phyloP scores from a whole-genome alignment of 352 stramenopile genomes.

The Elongisporangium senticosum region DNA sequence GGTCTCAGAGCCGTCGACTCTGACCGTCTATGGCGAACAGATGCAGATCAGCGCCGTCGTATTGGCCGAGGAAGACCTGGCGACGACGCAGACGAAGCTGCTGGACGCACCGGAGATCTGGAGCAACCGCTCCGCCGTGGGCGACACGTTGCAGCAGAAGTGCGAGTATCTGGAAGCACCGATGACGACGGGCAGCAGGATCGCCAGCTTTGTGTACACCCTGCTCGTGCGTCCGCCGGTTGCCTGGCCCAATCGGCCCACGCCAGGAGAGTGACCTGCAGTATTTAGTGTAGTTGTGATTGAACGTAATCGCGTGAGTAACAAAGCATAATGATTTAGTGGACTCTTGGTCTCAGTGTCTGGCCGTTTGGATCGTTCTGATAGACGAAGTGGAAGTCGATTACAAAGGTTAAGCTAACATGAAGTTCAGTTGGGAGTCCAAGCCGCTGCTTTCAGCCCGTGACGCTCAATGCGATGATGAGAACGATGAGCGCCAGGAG shows the following conservation, averaged over 20 bases:
- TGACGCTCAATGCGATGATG: not conserved
- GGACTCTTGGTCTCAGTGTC: too few relatives aligned
- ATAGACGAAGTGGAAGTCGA: not conserved
- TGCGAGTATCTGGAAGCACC: slow-evolving; percentile 33
- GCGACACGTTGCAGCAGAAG: not conserved
- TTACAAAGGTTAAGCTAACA: not conserved
- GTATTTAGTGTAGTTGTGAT: not conserved
- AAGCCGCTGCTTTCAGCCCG: too few relatives aligned
- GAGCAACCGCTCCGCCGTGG: not conserved
- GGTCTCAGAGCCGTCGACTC: not conserved
- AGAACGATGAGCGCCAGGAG: not conserved
- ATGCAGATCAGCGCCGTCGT: not conserved
- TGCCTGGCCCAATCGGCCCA: not conserved
- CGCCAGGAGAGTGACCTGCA: not conserved
- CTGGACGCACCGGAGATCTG: not conserved
- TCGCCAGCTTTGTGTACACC: not conserved
- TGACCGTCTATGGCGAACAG: not conserved
- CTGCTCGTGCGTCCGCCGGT: not conserved
- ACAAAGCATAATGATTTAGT: too few relatives aligned
- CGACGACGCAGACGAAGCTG: not conserved
- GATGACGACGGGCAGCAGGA: slow-evolving; percentile 22
- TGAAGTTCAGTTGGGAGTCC: too few relatives aligned
- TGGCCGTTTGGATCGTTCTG: too few relatives aligned
- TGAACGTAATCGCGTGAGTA: not conserved
- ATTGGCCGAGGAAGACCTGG: not conserved